These are phyloP conservation scores for Globisporangium solare DNA, from an alignment of 352 stramenopile species.

Conservation along the genomic window DNA sequence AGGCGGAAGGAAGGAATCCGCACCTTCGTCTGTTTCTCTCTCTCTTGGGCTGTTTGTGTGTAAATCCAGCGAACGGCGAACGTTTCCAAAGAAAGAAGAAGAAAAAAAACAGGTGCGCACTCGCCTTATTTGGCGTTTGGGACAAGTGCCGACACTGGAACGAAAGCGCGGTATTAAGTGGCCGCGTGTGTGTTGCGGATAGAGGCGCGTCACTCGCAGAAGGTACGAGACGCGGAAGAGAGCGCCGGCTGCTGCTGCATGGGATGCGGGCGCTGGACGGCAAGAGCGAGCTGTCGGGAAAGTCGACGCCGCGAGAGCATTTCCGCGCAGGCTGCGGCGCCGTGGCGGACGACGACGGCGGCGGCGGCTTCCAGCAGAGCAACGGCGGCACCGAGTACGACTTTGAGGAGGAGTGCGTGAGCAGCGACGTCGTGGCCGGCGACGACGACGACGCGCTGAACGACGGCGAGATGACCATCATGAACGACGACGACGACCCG, in stretches of 20 bases:
- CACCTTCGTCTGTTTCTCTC: too few relatives aligned
- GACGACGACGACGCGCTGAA: conserved; percentile 5
- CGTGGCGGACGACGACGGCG: conserved; percentile 16
- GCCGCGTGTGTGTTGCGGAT: too few relatives aligned
- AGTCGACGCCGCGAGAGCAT: too few relatives aligned
- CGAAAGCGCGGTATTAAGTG: background rate
- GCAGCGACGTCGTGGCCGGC: conserved; percentile 51
- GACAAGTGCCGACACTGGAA: conserved; percentile 4
- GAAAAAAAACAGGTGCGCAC: too few relatives aligned
- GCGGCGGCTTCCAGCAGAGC: background rate
- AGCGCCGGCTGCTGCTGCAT: conserved; percentile 25
- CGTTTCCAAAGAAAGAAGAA: too few relatives aligned
- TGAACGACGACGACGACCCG: conserved; percentile 52
- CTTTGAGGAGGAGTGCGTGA: conserved; percentile 37
- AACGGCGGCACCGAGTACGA: conserved; percentile 9
- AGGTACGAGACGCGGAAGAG: too few relatives aligned
- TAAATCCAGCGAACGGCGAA: too few relatives aligned
- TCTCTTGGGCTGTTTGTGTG: too few relatives aligned
- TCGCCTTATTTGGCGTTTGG: conserved; percentile 1
- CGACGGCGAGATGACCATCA: conserved; percentile 58
- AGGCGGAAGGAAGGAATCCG: too few relatives aligned
- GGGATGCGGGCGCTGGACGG: conserved; percentile 33
- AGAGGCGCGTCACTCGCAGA: too few relatives aligned
- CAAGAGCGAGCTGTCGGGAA: conserved; percentile 19
- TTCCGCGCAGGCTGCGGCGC: conserved; percentile 11